Evolutionary conservation across 1,139 yeast genomes (phyloP).

Genomic region (Taphrina wiesneri): DNA sequence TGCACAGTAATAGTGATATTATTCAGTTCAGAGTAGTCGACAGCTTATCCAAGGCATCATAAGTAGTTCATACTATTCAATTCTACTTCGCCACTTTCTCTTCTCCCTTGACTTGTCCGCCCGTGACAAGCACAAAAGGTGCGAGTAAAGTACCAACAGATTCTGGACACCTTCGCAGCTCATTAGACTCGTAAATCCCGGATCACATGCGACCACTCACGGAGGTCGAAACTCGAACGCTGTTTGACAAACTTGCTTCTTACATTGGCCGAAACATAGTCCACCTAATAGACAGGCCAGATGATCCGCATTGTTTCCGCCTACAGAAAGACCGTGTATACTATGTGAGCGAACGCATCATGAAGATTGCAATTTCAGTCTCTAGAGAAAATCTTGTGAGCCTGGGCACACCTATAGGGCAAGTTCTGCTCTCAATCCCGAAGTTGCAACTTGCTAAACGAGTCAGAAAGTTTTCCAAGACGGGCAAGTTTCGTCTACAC

Average conservation of each 20-base stretch:
- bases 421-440: neutral
- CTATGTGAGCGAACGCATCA: conserved; percentile 79
- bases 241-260: conserved; percentile 92
- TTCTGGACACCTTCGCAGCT: neutral
- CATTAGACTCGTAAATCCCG: neutral
- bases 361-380: conserved; percentile 85
- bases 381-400: conserved; percentile 90
- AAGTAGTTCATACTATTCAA: too few relatives aligned
- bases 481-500: conserved; percentile 93
- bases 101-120: too few relatives aligned
- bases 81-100: too few relatives aligned
- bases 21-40: too few relatives aligned
- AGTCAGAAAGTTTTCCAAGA: conserved; percentile 94
- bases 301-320: conserved; percentile 91
- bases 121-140: too few relatives aligned
- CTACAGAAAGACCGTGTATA: conserved; percentile 95
- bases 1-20: neutral
- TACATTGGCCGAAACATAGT: conserved; percentile 94
- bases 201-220: conserved; percentile 25
- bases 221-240: conserved; percentile 77
- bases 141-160: too few relatives aligned
- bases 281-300: conserved; percentile 79
- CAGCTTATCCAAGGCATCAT: too few relatives aligned
- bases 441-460: conserved; percentile 51
- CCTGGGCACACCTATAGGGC: conserved; percentile 53